These are phyloP conservation scores for Melanopsichium pennsylvanicum DNA, from an alignment of 1,284 basidiomycete genomes.

Conservation along the genomic window DNA sequence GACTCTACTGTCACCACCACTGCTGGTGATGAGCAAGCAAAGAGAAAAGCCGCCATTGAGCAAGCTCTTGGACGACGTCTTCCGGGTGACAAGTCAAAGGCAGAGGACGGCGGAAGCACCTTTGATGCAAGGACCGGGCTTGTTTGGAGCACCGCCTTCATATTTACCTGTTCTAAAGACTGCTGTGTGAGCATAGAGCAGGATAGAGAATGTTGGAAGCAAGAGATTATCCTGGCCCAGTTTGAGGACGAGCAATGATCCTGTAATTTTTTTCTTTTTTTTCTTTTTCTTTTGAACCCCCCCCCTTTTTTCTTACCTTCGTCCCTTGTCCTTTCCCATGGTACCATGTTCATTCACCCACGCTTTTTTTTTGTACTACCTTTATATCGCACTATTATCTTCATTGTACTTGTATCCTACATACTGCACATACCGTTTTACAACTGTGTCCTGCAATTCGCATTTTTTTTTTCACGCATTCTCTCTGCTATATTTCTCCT, in stretches of 20 bases:
- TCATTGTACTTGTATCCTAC: too few relatives aligned
- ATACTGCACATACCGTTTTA: too few relatives aligned
- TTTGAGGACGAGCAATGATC: conserved; percentile 49
- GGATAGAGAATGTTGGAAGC: conserved; percentile 46
- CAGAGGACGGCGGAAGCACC: neutral
- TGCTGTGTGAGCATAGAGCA: conserved; percentile 14
- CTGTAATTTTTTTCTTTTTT: neutral
- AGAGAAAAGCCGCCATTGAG: conserved; percentile 51
- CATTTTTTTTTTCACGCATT: too few relatives aligned
- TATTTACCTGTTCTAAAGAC: conserved; percentile 51
- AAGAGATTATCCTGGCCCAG: conserved; percentile 53
- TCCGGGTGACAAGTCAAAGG: neutral
- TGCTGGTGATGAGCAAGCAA: conserved; percentile 14
- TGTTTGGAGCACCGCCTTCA: conserved; percentile 59
- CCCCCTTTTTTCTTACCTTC: neutral
- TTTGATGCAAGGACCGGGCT: conserved; percentile 48
- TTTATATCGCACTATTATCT: neutral
- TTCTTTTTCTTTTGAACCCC: neutral
- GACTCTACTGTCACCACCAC: neutral
- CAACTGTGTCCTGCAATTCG: too few relatives aligned
- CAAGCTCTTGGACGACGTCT: conserved; percentile 51
- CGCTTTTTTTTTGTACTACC: neutral
- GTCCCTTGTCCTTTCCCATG: too few relatives aligned
- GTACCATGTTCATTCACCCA: too few relatives aligned
- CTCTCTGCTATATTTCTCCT: too few relatives aligned